These are phyloP conservation scores for Cladosporium colombiae DNA, from an alignment of 2,329 filamentous ascomycete genomes.

Conservation along the genomic window DNA sequence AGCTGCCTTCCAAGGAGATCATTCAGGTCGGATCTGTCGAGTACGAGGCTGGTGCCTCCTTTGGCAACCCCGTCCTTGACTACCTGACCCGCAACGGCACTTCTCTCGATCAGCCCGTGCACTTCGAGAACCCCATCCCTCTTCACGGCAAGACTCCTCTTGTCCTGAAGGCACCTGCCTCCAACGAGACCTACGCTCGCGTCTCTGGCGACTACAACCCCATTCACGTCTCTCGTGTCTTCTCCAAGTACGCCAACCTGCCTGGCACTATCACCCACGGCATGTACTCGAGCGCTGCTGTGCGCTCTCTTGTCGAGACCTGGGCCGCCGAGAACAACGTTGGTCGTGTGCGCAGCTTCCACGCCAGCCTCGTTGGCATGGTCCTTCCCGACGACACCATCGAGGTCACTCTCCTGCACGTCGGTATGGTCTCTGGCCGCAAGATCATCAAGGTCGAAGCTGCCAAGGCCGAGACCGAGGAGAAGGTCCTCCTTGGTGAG, in stretches of 20 bases:
- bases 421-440: constrained; percentile 95
- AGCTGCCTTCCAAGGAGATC: constrained; percentile 94
- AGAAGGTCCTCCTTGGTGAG: constrained; percentile 92
- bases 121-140: constrained; percentile 97
- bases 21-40: constrained; percentile 97
- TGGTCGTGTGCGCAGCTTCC: constrained; percentile 94
- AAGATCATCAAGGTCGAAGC: constrained; percentile 99
- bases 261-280: constrained; percentile 98
- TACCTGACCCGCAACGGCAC: constrained; percentile 90
- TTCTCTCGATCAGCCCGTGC: constrained; percentile 91
- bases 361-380: constrained; percentile 97
- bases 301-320: constrained; percentile 93
- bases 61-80: constrained; percentile 95
- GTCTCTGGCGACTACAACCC: constrained; percentile 99
- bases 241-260: constrained; percentile 91
- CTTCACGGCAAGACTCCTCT: constrained; percentile 89
- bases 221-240: constrained; percentile 96
- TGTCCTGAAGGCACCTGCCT: constrained; percentile 84
- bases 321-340: constrained; percentile 99
- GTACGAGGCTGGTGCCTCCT: constrained; percentile 86
- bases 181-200: constrained; percentile 96
- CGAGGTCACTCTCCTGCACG: constrained; percentile 91
- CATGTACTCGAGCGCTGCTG: constrained; percentile 98
- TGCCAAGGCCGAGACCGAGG: constrained; percentile 91
- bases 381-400: constrained; percentile 95